Evolutionary conservation across 2,329 filamentous ascomycete species (phyloP), one percentile per base, ranked within the genome.

Genomic region (Purpureocillium lavendulum): DNA sequence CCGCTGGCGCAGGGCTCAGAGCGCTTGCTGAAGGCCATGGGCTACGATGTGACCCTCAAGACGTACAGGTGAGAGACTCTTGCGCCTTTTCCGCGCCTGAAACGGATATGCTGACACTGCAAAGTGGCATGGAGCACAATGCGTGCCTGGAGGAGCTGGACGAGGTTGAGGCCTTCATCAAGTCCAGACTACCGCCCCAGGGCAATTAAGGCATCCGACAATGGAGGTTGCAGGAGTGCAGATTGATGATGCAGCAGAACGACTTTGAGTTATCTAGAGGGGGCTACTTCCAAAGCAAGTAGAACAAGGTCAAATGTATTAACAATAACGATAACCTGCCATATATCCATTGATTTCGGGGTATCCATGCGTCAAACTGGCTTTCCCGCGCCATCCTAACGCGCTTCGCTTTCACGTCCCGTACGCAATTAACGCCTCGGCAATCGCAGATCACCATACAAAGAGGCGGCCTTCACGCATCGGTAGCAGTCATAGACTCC

Each of bases 141-240:
- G 87, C 87, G 2, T 81, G 80, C 49, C 70, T 79, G 5, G 68
- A 83, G 45, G 90, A 96, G 65, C 77, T 96, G 40, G 77, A 92
- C 45, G 84, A 94, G 50, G 69, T 96, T 14, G 87, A 92, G 62
- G 58, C 52, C 1, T 80, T 76, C 45, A 46, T 81, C 38, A 58
- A 50, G 28, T 55, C 63, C 40, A 61, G 61, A 33, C 60, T 80
- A 38, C 70, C 73, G 5, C 53, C 64, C 1, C 45, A 50, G 36
- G 43, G 36, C 11, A 38, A 44, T 29, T 42, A 28, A 39, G 8
- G 21, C 10, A n/a, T n/a, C n/a, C n/a, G n/a, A n/a, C n/a, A n/a
- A n/a, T n/a, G n/a, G n/a, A n/a, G n/a, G n/a, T n/a, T n/a, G n/a
- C n/a, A n/a, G n/a, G n/a, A 5, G 21, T 26, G 21, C 5, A 10